These are phyloP conservation scores for Penicillium freii DNA, from an alignment of 2,329 filamentous ascomycete species.

Conservation along the genomic window DNA sequence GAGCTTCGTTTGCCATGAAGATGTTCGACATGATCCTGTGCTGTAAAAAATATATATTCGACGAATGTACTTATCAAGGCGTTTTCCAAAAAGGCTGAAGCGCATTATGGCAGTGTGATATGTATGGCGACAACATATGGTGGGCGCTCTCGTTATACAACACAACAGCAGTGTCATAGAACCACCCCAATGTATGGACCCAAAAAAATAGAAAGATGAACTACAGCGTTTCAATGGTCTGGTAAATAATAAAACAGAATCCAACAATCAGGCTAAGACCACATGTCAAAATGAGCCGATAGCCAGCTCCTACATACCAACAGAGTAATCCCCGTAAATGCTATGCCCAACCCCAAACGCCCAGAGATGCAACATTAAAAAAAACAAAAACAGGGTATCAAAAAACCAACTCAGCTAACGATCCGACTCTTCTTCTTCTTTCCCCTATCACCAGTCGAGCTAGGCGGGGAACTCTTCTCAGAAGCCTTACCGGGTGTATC, in stretches of 20 bases:
- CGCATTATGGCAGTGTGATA: neutral
- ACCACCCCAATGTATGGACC: neutral
- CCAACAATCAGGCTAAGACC: neutral
- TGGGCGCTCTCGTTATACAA: neutral
- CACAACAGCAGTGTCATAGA: neutral
- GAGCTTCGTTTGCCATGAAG: no score
- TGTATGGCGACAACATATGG: neutral
- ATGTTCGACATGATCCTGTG: no score
- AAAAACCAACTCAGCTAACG: slow-evolving; percentile 24
- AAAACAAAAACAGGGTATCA: slow-evolving; percentile 23
- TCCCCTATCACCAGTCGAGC: slow-evolving; percentile 36
- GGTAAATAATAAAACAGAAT: neutral
- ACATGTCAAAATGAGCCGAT: neutral
- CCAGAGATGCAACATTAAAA: slow-evolving; percentile 6
- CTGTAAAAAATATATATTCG: no score
- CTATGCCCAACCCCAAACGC: slow-evolving; percentile 8
- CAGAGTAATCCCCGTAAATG: neutral
- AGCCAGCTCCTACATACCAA: neutral
- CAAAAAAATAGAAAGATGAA: neutral
- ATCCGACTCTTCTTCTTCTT: slow-evolving; percentile 39
- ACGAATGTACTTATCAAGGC: no score
- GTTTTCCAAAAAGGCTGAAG: no score
- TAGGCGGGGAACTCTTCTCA: slow-evolving; percentile 35
- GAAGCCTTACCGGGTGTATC: slow-evolving; percentile 33
- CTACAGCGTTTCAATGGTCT: neutral